Evolutionary conservation across 2,329 filamentous ascomycete species (phyloP), one percentile per base, ranked within the genome.

Genomic region (Tolypocladium tundrense): DNA sequence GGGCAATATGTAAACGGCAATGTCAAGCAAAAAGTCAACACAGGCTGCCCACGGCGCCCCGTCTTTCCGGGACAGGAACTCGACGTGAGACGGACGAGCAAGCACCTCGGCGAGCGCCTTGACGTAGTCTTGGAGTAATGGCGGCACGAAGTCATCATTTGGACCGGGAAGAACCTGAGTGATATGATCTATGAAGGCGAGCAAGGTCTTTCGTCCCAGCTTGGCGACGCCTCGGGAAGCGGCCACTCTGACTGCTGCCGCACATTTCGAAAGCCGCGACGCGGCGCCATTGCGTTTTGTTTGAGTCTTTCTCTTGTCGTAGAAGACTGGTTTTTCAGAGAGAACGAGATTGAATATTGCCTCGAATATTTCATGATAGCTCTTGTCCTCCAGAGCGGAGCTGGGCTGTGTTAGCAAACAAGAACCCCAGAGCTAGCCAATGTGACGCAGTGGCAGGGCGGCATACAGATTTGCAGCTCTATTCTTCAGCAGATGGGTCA

Each of bases 341-440:
- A 86, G 70, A 1, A 81, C 81, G 67, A 80, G 87, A 57, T 82
- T 80, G 67, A 97, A 96, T 3, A 97, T 75, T 1, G 84, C 82
- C 66, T 97, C 91, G 65, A 90, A 90, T 50, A 97, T 85, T 59
- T 83, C 82, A 67, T 94, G 88, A 64, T 89, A 96, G n/a, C 82
- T 82, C 68, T 88, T 89, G 68, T 96, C 90, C 52, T 81, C 82
- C 40, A 96, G 76, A 14, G 72, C 66, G 37, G 70, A 66, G 41
- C 72, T 74, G 19, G 10, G 14, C 27, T 6, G 19, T 48, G 55
- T 61, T 42, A 54, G 59, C n/a, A 33, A 8, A 35, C 27, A 35
- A n/a, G 9, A 27, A 27, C 19, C 1, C 8, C 16, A 3, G 9
- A 2, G 19, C 19, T 13, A 13, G 19, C 3, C 14, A 31, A 37